Evolutionary conservation across 148 eudicot genomes (phyloP), one percentile per base, ranked within the genome.

Genomic region (Fagopyrum tataricum): DNA sequence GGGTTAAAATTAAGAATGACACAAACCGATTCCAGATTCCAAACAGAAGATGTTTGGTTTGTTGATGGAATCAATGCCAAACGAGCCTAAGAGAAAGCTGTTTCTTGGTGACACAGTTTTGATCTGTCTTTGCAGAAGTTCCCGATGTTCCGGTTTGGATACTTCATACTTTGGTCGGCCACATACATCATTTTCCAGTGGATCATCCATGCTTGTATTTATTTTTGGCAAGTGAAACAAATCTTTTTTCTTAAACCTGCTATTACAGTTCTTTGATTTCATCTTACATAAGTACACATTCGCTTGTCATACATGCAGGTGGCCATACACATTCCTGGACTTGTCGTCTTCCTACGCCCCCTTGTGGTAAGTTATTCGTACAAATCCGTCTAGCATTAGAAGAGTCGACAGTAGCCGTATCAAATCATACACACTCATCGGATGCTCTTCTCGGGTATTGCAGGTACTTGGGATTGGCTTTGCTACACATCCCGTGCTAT

Each of bases 271-370:
- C 46, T 39, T 17, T 4, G 8, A 18, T 15, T 1, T 43, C 23
- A 21, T 67, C 46, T 21, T 2, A 59, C 39, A 12, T 0, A 31
- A 64, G 2, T 9, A n/a, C 4, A 23, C n/a, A n/a, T n/a, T 23
- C 4, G 18, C 17, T n/a, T 6, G 21, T 72, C 42, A 73, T 68
- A 77, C 68, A 62, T 77, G 64, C 87, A 93, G 98, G 77, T 93
- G 98, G 98, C 98, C 98, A 4, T 93, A 93, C 80, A 72, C 87
- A 41, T 93, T 93, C 81, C 88, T 93, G 52, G 98, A 93, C 31
- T 82, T 93, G 83, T 83, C 92, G 46, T 84, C 92, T 51, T 80
- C 88, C 67, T 86, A 78, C 84, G 89, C 98, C 73, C 98, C 98
- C 55, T 12, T 83, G 71, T 93, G 98, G 98, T 93, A 83, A 75